Conservation (phyloP, 495 filamentous ascomycete species). For the Neurospora intermedia region DNA sequence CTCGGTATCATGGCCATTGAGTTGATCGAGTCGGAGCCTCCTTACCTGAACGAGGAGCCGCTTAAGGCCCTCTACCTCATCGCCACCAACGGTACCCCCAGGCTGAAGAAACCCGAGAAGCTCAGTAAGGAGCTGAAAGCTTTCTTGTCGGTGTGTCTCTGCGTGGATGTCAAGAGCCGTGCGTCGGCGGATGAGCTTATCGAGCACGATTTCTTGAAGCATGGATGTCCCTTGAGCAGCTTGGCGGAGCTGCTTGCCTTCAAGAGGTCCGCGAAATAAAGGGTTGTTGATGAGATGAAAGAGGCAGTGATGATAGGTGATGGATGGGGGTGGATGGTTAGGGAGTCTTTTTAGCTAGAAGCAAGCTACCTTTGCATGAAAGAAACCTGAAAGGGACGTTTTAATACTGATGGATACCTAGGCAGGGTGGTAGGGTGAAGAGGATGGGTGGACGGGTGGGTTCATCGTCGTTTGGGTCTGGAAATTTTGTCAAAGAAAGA, state of each 20-base stretch:
- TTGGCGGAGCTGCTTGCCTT: slow-evolving; percentile 80
- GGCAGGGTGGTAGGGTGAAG: not conserved
- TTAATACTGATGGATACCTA: not conserved
- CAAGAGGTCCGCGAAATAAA: slow-evolving; percentile 43
- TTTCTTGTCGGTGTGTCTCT: slow-evolving; percentile 90
- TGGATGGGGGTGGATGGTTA: not conserved
- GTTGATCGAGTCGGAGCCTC: slow-evolving; percentile 98
- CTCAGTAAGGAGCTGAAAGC: slow-evolving; percentile 92
- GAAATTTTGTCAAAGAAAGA: not conserved
- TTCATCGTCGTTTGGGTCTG: not conserved
- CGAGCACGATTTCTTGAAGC: slow-evolving; percentile 65
- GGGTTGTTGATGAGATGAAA: not conserved
- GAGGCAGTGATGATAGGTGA: not conserved
- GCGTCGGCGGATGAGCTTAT: slow-evolving; percentile 84
- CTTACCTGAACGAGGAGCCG: slow-evolving; percentile 95
- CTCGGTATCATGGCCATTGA: slow-evolving; percentile 99
- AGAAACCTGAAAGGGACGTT: not conserved
- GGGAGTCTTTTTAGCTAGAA: not conserved
- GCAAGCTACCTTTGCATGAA: not conserved
- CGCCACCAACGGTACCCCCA: slow-evolving; percentile 92
- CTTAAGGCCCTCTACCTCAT: slow-evolving; percentile 95
- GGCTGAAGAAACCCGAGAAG: slow-evolving; percentile 94
- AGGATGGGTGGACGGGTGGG: not conserved
- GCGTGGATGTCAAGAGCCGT: slow-evolving; percentile 89
- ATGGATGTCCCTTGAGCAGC: slow-evolving; percentile 67